A percentile compares a stretch with the other conserved stretches of the same genome.
phyloP scores from a whole-genome alignment of 1,139 yeast genomes.

The Arxiozyma heterogenica region DNA sequence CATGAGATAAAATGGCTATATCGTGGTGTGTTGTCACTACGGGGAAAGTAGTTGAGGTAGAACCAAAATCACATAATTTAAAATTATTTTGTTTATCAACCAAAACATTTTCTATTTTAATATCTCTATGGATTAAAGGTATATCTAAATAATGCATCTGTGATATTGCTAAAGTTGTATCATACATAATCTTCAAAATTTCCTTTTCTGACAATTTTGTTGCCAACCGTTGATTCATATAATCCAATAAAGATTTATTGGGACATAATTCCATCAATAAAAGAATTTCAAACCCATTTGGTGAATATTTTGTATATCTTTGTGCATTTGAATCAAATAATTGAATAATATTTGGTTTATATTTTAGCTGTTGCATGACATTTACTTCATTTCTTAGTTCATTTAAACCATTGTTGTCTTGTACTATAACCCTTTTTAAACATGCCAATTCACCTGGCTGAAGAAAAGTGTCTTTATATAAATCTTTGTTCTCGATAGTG shows the following conservation, averaged over 20 bases:
- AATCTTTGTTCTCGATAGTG: slow-evolving; percentile 1
- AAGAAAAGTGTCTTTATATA: slow-evolving; percentile 5
- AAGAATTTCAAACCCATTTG: slow-evolving; percentile 62
- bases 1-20: slow-evolving; percentile 61
- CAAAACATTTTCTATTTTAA: slow-evolving; percentile 89
- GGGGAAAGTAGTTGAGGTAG: slow-evolving; percentile 61
- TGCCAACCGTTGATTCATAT: slow-evolving; percentile 84
- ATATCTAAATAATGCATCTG: slow-evolving; percentile 80
- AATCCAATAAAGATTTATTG: slow-evolving; percentile 79
- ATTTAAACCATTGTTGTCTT: slow-evolving; percentile 59
- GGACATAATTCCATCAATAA: slow-evolving; percentile 88
- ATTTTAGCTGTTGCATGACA: slow-evolving; percentile 75
- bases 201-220: slow-evolving; percentile 77
- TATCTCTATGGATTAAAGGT: slow-evolving; percentile 84
- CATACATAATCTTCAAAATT: slow-evolving; percentile 72
- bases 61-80: slow-evolving; percentile 91
- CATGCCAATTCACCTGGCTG: slow-evolving; percentile 44
- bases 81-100: slow-evolving; percentile 63
- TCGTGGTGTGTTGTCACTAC: slow-evolving; percentile 29
- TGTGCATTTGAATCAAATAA: slow-evolving; percentile 90
- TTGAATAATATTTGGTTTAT: slow-evolving; percentile 70
- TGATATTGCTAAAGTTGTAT: slow-evolving; percentile 73
- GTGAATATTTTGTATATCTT: slow-evolving; percentile 26
- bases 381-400: slow-evolving; percentile 71
- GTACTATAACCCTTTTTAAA: slow-evolving; percentile 66